Percentiles rank a stretch among this genome's conserved stretches.
phyloP scores from a whole-genome alignment of 805 yeast genomes.

The Isabelozyma heimii region DNA sequence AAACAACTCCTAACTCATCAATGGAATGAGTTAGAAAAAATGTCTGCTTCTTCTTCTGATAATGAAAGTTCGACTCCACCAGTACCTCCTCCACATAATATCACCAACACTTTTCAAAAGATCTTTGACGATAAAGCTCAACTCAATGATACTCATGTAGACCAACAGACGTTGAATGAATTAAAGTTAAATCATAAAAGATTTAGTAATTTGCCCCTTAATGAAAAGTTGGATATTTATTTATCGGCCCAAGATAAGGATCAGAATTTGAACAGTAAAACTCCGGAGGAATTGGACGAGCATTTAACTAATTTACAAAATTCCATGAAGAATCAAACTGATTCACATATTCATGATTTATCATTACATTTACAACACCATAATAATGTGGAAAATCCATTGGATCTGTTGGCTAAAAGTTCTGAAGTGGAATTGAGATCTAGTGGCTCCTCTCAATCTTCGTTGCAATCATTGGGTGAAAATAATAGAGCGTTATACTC shows the following conservation, averaged over 20 bases:
- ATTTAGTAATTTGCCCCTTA: conserved; percentile 33
- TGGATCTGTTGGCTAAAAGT: conserved; percentile 25
- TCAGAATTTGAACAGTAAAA: neutral
- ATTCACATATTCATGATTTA: conserved; percentile 33
- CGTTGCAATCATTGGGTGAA: conserved; percentile 32
- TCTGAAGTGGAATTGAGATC: conserved; percentile 23
- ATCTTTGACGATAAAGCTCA: conserved; percentile 5
- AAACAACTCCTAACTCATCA: conserved; percentile 1
- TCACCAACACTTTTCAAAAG: conserved; percentile 5
- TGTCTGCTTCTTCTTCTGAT: conserved; percentile 1
- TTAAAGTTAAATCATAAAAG: conserved; percentile 20
- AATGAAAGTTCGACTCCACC: conserved; percentile 20
- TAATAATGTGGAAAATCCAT: conserved; percentile 26
- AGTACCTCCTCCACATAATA: conserved; percentile 24
- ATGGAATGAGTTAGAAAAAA: neutral
- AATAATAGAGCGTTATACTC: conserved; percentile 25
- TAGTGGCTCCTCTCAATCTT: conserved; percentile 40
- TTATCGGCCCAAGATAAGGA: conserved; percentile 15
- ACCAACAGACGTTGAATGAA: conserved; percentile 10
- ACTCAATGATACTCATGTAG: conserved; percentile 10
- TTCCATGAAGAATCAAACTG: conserved; percentile 23
- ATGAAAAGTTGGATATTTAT: conserved; percentile 45
- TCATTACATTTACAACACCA: conserved; percentile 26
- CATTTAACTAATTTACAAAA: conserved; percentile 31
- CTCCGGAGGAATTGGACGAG: conserved; percentile 27